Conservation (phyloP, 2,329 filamentous ascomycete genomes). For the Penicillium sp. region DNA sequence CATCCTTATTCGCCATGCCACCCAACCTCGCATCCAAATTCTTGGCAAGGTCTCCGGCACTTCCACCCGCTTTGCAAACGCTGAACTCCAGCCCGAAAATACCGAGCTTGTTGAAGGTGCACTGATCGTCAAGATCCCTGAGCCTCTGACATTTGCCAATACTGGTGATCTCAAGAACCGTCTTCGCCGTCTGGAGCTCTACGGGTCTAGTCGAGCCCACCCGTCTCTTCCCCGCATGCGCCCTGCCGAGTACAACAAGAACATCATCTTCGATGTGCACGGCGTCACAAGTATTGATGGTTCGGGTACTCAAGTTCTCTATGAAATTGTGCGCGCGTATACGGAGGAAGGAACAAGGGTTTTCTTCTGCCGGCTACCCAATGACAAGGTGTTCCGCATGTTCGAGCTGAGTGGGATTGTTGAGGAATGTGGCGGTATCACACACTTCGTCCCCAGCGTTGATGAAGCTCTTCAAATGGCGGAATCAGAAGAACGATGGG, state of each 20-base stretch:
- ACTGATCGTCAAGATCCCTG: constrained; percentile 95
- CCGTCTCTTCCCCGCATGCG: constrained; percentile 82
- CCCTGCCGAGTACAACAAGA: constrained; percentile 77
- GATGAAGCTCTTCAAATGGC: constrained; percentile 80
- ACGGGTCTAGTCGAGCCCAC: constrained; percentile 82
- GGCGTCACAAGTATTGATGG: constrained; percentile 95
- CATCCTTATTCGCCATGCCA: constrained; percentile 85
- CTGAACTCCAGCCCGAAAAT: constrained; percentile 68
- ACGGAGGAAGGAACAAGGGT: constrained; percentile 68
- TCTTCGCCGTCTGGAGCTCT: constrained; percentile 79
- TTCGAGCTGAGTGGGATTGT: constrained; percentile 83
- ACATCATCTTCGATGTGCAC: constrained; percentile 95
- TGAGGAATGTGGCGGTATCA: constrained; percentile 73
- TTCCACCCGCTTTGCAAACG: constrained; percentile 76
- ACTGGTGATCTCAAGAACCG: constrained; percentile 88
- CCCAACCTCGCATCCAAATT: constrained; percentile 92
- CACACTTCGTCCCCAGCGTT: constrained; percentile 79
- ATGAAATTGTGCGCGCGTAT: constrained; percentile 84
- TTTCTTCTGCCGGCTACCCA: constrained; percentile 56
- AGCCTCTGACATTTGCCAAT: constrained; percentile 95
- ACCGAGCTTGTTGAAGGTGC: constrained; percentile 91
- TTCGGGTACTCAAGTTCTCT: constrained; percentile 85
- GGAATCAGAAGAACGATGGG: constrained; percentile 64
- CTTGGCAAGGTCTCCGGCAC: constrained; percentile 85
- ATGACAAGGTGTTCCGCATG: constrained; percentile 65